phyloP scores from a whole-genome alignment of 768 basidiomycete genomes.

The Rhizopogon salebrosus region DNA sequence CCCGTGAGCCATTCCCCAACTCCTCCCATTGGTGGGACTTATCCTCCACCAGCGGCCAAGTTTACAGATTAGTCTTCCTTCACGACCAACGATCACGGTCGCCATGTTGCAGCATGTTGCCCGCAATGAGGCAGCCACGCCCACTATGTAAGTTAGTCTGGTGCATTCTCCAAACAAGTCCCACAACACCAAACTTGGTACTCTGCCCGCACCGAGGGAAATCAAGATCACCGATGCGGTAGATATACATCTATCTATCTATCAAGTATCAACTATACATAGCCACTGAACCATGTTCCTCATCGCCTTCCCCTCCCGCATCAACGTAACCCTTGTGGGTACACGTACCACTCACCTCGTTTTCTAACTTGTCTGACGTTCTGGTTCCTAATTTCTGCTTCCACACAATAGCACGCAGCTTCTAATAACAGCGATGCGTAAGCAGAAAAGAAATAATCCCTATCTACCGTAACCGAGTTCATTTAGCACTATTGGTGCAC shows the following conservation, averaged over 20 bases:
- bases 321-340: conserved; percentile 6
- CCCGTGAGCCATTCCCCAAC: no score
- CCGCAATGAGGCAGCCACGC: not conserved
- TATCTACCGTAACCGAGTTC: conserved; percentile 1
- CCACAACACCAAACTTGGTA: not conserved
- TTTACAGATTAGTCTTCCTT: no score
- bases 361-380: no score
- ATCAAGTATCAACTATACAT: conserved; percentile 6
- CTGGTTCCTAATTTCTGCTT: no score
- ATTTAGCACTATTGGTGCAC: no score
- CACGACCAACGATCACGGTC: conserved; percentile 4
- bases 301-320: conserved; percentile 2
- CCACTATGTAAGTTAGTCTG: no score
- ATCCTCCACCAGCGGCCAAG: no score
- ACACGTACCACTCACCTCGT: no score
- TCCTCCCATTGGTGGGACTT: no score
- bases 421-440: conserved; percentile 1
- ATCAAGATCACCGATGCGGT: not conserved
- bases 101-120: no score
- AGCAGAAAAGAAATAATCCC: not conserved
- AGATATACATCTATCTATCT: no score
- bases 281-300: not conserved
- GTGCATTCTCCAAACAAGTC: no score
- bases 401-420: not conserved
- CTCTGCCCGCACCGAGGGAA: conserved; percentile 1